Percentiles rank a stretch among this genome's conserved stretches.
phyloP scores from a whole-genome alignment of 202 grass and related monocot species.

The Schoenoplectus tabernaemontani region DNA sequence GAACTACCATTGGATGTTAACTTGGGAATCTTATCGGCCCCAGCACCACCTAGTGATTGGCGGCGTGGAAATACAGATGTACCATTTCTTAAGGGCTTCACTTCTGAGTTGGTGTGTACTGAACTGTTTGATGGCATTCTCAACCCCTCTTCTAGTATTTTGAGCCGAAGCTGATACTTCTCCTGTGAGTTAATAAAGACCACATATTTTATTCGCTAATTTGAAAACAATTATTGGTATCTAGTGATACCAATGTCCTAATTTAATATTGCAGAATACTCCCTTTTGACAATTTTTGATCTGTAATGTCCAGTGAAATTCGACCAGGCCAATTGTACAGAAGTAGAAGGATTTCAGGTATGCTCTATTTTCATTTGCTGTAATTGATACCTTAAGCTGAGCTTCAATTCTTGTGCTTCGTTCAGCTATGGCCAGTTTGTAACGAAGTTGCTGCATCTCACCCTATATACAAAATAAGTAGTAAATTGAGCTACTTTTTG shows the following conservation, averaged over 20 bases:
- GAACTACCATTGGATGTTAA: slow-evolving; percentile 55
- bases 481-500: background rate
- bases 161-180: slow-evolving; percentile 90
- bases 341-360: slow-evolving; percentile 1
- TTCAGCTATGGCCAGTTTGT: slow-evolving; percentile 81
- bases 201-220: background rate
- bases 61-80: slow-evolving; percentile 52
- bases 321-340: background rate
- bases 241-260: background rate
- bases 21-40: slow-evolving; percentile 65
- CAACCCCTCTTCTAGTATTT: slow-evolving; percentile 89
- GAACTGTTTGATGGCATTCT: slow-evolving; percentile 50
- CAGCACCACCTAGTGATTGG: slow-evolving; percentile 72
- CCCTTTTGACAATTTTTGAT: background rate
- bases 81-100: slow-evolving; percentile 61
- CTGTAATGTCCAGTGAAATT: background rate
- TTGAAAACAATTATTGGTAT: background rate
- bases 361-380: background rate
- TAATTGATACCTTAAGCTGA: slow-evolving; percentile 73
- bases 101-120: slow-evolving; percentile 42
- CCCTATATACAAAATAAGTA: slow-evolving; percentile 39
- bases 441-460: slow-evolving; percentile 91
- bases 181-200: slow-evolving; percentile 46
- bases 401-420: slow-evolving; percentile 74
- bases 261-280: too few relatives aligned